Evolutionary conservation across 257 asterid species (phyloP).

Genomic region (Galeopsis tetrahit): DNA sequence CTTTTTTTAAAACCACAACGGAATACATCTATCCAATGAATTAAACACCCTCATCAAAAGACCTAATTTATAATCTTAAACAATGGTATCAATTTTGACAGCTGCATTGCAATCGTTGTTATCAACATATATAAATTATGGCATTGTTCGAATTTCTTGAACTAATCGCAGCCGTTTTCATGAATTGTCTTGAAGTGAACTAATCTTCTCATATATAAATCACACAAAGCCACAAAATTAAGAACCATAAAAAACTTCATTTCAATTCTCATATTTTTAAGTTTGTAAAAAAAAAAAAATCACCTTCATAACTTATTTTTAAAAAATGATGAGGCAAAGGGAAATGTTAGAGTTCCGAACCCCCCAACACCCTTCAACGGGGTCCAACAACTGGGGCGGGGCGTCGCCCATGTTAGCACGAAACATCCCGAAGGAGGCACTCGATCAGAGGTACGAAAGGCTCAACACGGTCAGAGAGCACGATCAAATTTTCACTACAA

Average conservation of each 20-base stretch:
- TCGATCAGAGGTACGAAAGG: slow-evolving; percentile 56
- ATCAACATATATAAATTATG: slow-evolving; percentile 11
- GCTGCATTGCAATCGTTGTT: slow-evolving; percentile 5
- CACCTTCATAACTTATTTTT: too few relatives aligned
- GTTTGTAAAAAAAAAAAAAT: too few relatives aligned
- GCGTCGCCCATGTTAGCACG: slow-evolving; percentile 77
- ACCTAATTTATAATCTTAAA: background rate
- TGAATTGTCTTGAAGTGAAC: background rate
- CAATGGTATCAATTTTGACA: slow-evolving; percentile 20
- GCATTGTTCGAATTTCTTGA: slow-evolving; percentile 45
- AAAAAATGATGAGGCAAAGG: slow-evolving; percentile 41
- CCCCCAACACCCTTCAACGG: slow-evolving; percentile 68
- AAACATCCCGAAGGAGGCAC: slow-evolving; percentile 61
- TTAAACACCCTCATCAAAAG: background rate
- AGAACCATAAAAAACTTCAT: background rate
- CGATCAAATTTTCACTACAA: slow-evolving; percentile 47
- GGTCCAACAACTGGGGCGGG: slow-evolving; percentile 83
- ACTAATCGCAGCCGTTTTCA: slow-evolving; percentile 29
- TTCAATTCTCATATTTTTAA: background rate
- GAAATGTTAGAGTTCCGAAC: slow-evolving; percentile 60
- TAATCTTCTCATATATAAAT: background rate
- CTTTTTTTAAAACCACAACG: too few relatives aligned
- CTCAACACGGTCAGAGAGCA: slow-evolving; percentile 47
- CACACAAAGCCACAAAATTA: background rate
- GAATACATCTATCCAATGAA: too few relatives aligned